Percentiles rank a stretch among this genome's conserved stretches.
Evolutionary conservation across 352 stramenopile species (phyloP).

Genomic region (Aphanomyces cochlioides): DNA sequence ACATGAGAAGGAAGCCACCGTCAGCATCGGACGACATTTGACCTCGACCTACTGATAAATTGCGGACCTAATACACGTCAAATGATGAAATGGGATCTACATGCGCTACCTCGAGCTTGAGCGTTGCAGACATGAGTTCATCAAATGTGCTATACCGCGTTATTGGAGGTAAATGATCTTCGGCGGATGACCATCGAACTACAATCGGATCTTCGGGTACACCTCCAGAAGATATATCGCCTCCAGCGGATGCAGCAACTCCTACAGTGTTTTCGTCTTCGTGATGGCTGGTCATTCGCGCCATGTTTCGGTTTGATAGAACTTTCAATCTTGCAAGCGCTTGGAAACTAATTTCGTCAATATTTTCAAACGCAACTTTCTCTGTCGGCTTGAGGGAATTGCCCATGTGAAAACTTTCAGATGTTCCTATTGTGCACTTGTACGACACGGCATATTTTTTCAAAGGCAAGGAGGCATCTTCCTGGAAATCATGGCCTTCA

Average conservation of each 20-base stretch:
- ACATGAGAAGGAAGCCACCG: slow-evolving; percentile 69
- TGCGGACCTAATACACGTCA: slow-evolving; percentile 49
- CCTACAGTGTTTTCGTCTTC: not conserved
- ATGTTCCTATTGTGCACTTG: slow-evolving; percentile 86
- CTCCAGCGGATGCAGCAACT: not conserved
- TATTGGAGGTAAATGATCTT: slow-evolving; percentile 72
- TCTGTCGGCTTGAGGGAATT: slow-evolving; percentile 78
- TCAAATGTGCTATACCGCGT: slow-evolving; percentile 87
- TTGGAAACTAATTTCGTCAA: slow-evolving; percentile 85
- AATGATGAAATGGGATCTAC: not conserved
- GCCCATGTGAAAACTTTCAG: slow-evolving; percentile 83
- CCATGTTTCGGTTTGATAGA: slow-evolving; percentile 57
- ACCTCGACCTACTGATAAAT: slow-evolving; percentile 71
- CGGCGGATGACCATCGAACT: slow-evolving; percentile 63
- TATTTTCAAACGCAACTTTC: slow-evolving; percentile 68
- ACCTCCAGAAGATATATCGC: slow-evolving; percentile 28
- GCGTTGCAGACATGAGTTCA: slow-evolving; percentile 84
- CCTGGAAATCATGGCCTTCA: slow-evolving; percentile 86
- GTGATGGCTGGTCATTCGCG: slow-evolving; percentile 9
- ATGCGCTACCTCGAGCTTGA: slow-evolving; percentile 68
- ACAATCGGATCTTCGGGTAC: slow-evolving; percentile 73
- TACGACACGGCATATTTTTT: slow-evolving; percentile 89
- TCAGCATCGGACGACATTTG: slow-evolving; percentile 84
- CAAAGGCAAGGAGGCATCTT: slow-evolving; percentile 79
- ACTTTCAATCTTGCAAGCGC: slow-evolving; percentile 75